Evolutionary conservation across 2,329 filamentous ascomycete genomes (phyloP), one percentile per base, ranked within the genome.

Genomic region (Colletotrichum cuscutae): DNA sequence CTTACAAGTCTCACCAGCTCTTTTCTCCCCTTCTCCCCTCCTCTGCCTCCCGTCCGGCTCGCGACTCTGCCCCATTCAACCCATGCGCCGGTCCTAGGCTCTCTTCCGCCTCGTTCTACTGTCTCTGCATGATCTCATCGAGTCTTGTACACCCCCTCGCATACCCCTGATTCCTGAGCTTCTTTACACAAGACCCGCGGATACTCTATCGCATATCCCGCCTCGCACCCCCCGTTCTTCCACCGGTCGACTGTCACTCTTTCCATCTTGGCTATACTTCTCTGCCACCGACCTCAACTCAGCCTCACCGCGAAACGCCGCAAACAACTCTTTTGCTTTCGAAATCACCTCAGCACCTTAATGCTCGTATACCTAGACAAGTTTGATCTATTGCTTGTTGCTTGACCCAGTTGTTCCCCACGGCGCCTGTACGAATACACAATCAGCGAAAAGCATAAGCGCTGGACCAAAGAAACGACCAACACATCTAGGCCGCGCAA

Each of bases 1-100:
- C 15, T 56, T 72, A 76, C 67, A 42, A 42, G 37, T 82, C 53
- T 84, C 83, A 37, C 78, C 84, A 75, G 65, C 76, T 76, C 78
- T 77, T 64, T 65, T 80, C 72, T 78, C 74, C 75, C 76, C 26
- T 42, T 19, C 37, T 8, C 35, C 35, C 35, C 35, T 15, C 35
- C 35, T 42, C 15, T 19, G 37, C 15, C 15, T 42, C 54, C 60
- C 37, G 61, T 32, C 32, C 61, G 24, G 24, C 24, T 28, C 46
- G 63, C 66, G 56, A 65, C 65, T 71, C 71, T 74, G 73, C 62
- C 73, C 71, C 71, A 71, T 54, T 52, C 61, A 42, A 65, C 57
- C 58, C 57, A 52, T 58, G 53, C 57, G 58, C 58, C 57, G 57
- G 26, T 63, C 62, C 32, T 59, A 72, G 61, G 61, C 63, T 67